Conservation (phyloP, 1,139 yeast species). For the Zygoascus hellenicus region DNA sequence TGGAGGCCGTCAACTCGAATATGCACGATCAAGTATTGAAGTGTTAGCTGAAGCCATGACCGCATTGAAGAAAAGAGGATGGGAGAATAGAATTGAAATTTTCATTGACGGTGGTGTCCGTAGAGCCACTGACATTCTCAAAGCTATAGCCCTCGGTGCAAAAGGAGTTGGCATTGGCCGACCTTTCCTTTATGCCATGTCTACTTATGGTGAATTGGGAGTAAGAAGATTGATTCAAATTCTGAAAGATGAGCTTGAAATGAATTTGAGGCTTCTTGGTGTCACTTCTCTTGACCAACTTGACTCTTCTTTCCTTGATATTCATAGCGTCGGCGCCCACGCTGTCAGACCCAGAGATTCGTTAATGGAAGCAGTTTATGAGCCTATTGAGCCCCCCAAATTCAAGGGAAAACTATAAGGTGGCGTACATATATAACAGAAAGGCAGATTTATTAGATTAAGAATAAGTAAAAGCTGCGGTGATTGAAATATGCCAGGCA, state of each 20-base stretch:
- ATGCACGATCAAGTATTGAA: constrained; percentile 62
- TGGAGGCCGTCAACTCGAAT: constrained; percentile 76
- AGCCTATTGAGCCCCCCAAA: constrained; percentile 29
- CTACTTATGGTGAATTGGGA: constrained; percentile 73
- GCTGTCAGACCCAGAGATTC: constrained; percentile 45
- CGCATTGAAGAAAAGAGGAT: constrained; percentile 42
- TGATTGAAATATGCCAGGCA: neutral
- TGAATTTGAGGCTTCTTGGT: constrained; percentile 87
- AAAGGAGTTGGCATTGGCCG: constrained; percentile 74
- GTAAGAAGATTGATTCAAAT: constrained; percentile 72
- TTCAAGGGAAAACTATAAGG: constrained; percentile 28
- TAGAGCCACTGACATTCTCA: constrained; percentile 65
- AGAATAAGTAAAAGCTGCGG: no score
- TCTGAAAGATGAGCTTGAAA: constrained; percentile 71
- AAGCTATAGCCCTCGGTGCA: constrained; percentile 72
- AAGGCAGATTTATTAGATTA: no score
- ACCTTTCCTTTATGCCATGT: constrained; percentile 71
- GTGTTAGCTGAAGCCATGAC: constrained; percentile 61
- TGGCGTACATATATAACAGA: no score
- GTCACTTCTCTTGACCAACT: constrained; percentile 61
- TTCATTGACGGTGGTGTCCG: constrained; percentile 73
- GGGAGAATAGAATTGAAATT: constrained; percentile 53
- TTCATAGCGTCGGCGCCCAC: constrained; percentile 37
- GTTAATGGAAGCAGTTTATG: constrained; percentile 42
- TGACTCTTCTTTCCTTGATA: constrained; percentile 49